These are phyloP conservation scores for Russula earlei DNA, from an alignment of 768 basidiomycete species.

Conservation along the genomic window DNA sequence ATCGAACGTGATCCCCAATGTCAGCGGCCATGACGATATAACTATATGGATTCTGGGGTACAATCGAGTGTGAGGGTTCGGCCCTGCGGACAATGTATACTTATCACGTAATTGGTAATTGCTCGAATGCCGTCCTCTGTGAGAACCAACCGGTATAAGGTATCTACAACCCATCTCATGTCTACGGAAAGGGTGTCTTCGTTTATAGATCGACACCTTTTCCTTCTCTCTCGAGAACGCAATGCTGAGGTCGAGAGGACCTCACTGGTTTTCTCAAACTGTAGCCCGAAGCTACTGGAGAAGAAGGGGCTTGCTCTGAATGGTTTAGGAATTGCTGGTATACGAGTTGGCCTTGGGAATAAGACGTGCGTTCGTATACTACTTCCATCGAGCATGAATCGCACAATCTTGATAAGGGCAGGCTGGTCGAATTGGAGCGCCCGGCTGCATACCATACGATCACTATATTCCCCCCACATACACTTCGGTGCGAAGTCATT, in stretches of 20 bases:
- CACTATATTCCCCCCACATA: constrained; percentile 74
- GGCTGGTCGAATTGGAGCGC: constrained; percentile 79
- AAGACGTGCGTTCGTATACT: constrained; percentile 52
- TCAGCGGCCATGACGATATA: neutral
- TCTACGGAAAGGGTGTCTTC: constrained; percentile 31
- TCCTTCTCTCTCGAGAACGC: constrained; percentile 62
- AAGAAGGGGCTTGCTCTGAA: constrained; percentile 75
- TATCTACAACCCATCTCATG: too few relatives aligned
- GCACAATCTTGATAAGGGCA: constrained; percentile 33
- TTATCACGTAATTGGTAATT: too few relatives aligned
- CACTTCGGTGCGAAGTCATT: constrained; percentile 47
- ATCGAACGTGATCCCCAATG: neutral
- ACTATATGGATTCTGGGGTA: too few relatives aligned
- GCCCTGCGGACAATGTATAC: too few relatives aligned
- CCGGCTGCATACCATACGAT: constrained; percentile 70
- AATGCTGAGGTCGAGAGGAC: constrained; percentile 78
- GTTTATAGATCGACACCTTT: constrained; percentile 61
- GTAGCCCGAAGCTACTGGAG: constrained; percentile 77
- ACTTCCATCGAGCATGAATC: neutral
- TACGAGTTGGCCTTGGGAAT: constrained; percentile 85
- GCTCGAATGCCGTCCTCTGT: too few relatives aligned
- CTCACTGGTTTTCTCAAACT: constrained; percentile 71
- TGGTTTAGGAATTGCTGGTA: constrained; percentile 56
- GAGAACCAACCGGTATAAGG: too few relatives aligned
- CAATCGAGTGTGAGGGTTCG: too few relatives aligned